Evolutionary conservation across 805 yeast genomes (phyloP), one percentile per base, ranked within the genome.

Genomic region (Myxozyma kluyveri): DNA sequence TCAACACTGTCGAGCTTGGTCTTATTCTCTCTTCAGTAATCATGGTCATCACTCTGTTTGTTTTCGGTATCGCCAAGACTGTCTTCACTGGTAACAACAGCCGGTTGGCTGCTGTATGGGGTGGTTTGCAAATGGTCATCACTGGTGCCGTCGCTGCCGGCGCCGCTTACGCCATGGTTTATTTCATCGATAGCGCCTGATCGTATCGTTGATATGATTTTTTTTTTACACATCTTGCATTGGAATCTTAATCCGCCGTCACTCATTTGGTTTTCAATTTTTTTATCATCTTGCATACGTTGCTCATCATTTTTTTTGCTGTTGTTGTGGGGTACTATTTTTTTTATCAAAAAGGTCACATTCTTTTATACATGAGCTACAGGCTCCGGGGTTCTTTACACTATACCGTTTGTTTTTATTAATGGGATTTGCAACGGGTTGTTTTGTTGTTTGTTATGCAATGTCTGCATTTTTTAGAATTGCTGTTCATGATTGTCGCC

Each of bases 131-230:
- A 71, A 91, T 93, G 98, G 82, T 88, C 48, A 70, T 84, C n/a
- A 90, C 88, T 45, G 99, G 99, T 36, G 95, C 97, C n/a, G 73
- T 86, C 29, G 98, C 99, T 21, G 98, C 99, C 3, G 95, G 96
- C 3, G 86, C 95, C 22, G 99, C 99, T 9, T 91, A 96, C 96
- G 81, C 80, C 41, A 79, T 90, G 66, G 99, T 91, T 31, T 84
- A 82, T 67, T 68, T 84, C 58, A 82, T 91, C 55, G 96, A 83
- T 36, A 33, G 42, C 12, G 53, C 49, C 7, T 39, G 26, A 26
- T 44, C 26, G 9, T 4, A 12, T 38, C 23, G 19, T 7, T 3
- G n/a, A n/a, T 14, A 3, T 40, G 18, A 19, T 7, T 9, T 40
- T 31, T 21, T 18, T 9, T 1, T 31, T 40, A 29, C 33, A 9